These are phyloP conservation scores for Ascochyta fabae DNA, from an alignment of 2,329 filamentous ascomycete species.

Conservation along the genomic window DNA sequence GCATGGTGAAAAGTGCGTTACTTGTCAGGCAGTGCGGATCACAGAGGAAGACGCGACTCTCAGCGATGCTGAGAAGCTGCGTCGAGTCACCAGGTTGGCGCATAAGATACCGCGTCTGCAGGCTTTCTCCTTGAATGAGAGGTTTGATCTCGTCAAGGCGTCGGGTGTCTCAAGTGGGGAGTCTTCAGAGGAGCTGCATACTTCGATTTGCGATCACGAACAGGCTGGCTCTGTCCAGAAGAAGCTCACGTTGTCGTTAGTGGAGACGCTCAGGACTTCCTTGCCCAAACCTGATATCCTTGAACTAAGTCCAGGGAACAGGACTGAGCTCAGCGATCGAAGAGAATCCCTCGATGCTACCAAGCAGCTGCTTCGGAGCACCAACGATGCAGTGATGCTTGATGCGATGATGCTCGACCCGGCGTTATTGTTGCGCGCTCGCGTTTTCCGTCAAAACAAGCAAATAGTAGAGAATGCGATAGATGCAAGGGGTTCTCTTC, in stretches of 20 bases:
- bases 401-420: not conserved
- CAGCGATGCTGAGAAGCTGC: not conserved
- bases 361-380: not conserved
- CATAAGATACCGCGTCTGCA: not conserved
- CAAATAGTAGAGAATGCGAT: not conserved
- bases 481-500: not conserved
- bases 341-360: not conserved
- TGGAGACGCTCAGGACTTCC: not conserved
- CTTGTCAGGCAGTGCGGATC: not conserved
- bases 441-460: not conserved
- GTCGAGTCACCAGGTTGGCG: not conserved
- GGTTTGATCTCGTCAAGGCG: too few relatives aligned
- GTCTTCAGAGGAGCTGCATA: not conserved
- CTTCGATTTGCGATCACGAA: not conserved
- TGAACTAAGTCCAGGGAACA: not conserved
- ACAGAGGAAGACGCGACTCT: not conserved
- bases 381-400: not conserved
- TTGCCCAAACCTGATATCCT: not conserved
- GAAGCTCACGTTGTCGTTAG: too few relatives aligned
- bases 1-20: not conserved
- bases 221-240: not conserved
- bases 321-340: not conserved
- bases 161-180: not conserved
- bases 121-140: not conserved
- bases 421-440: not conserved